Base-by-base conservation (phyloP, 495 filamentous ascomycete genomes). In the Entonaema liquescens region DNA sequence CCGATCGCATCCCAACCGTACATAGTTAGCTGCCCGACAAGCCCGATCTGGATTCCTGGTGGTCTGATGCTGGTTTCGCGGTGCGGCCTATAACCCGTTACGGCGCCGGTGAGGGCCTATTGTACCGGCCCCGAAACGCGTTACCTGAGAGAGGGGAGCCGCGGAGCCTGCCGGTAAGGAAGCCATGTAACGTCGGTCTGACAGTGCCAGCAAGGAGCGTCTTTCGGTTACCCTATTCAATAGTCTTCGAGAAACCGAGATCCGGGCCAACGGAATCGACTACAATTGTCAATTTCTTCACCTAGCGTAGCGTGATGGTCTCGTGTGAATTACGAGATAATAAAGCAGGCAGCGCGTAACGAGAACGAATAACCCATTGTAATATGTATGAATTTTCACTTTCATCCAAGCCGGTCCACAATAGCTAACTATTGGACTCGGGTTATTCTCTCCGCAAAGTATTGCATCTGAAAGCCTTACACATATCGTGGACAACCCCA, bases 121-220 rank as follows among this genome's bases (percentile, higher is more conserved):
- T 7, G 5, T 9, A 29, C n/a, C 59, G 53, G 44, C 54, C 31
- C 59, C 64, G 55, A 44, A 53, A 50, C 25, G 36, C 35, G 42
- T 29, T 13, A 29, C 54, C 7, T 33, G 8, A 11, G 35, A 57
- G 5, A 31, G 8, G 6, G 35, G 58, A 3, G 5, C 19, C 60
- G 47, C 70, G 70, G 56, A 68, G 61, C 47, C 7, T 60, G 19
- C 61, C 61, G 60, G 56, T 57, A 50, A 68, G 56, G 19, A 47
- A 21, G 42, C 50, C 38, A 73, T 65, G 70, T 62, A 62, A 73
- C 65, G 61, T 68, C 65, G 61, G 57, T 62, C 65, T 68, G 42
- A 59, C 65, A 50, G 47, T 5, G n/a, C 50, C 52, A 58, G 15
- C 23, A n/a, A 52, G 33, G 49, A 64, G 36, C 26, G 8, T 40